Evolutionary conservation across 2,329 filamentous ascomycete species (phyloP).

Genomic region (Fusarium staphyleae): DNA sequence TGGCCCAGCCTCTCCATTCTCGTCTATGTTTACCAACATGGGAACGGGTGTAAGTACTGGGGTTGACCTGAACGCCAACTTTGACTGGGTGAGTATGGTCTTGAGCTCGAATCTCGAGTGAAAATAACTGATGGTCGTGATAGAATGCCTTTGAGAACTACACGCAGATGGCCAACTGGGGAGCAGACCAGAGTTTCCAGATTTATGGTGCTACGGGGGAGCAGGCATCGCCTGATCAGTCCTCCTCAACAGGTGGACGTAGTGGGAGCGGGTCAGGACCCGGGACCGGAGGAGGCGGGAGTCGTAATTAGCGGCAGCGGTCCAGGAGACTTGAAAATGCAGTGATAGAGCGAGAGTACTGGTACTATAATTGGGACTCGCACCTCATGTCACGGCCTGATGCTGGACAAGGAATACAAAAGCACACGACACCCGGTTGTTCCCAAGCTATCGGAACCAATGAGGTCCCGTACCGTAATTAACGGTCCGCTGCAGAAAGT

Average conservation of each 20-base stretch:
- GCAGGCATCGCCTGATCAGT: conserved; percentile 40
- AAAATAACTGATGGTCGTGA: conserved; percentile 36
- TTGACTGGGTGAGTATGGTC: conserved; percentile 63
- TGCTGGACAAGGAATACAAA: conserved; percentile 19
- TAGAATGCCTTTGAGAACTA: conserved; percentile 66
- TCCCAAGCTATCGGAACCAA: no score
- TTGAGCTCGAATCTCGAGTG: not conserved
- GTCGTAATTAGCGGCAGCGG: conserved; percentile 3
- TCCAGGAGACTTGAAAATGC: conserved; percentile 32
- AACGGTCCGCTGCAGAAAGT: not conserved
- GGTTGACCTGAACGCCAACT: conserved; percentile 58
- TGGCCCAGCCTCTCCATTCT: conserved; percentile 54
- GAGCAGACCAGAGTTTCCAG: conserved; percentile 59
- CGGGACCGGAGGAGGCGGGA: conserved; percentile 5
- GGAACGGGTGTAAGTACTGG: conserved; percentile 40
- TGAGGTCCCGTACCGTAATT: not conserved
- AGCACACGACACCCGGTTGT: conserved; percentile 18
- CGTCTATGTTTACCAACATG: conserved; percentile 60
- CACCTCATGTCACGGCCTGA: conserved; percentile 22
- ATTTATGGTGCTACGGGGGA: conserved; percentile 52
- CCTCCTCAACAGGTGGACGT: conserved; percentile 33
- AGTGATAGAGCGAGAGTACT: conserved; percentile 21
- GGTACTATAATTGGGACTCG: conserved; percentile 24
- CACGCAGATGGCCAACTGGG: conserved; percentile 61
- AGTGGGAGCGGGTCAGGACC: conserved; percentile 28